Evolutionary conservation across 495 filamentous ascomycete genomes (phyloP).

Genomic region (Penicillium paxilli): DNA sequence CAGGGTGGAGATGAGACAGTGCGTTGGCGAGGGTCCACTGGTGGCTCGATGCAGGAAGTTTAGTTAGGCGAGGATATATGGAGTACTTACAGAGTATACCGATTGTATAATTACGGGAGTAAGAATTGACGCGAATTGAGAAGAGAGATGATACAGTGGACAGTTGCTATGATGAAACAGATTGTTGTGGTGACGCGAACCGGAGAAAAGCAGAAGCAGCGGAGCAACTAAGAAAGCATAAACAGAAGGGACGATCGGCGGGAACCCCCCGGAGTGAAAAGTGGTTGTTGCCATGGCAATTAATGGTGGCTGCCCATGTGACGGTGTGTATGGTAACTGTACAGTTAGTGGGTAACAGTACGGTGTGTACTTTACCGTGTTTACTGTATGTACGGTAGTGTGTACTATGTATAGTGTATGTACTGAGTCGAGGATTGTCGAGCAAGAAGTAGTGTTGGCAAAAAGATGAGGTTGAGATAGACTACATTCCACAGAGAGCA

Average conservation of each 20-base stretch:
- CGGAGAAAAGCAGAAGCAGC: not conserved
- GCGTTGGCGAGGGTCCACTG: slow-evolving; percentile 3
- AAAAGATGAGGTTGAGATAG: not conserved
- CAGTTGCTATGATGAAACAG: too few species aligned
- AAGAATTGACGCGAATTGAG: not conserved
- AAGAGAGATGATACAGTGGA: not conserved
- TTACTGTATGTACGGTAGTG: not conserved
- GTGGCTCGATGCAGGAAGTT: not conserved
- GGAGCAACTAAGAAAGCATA: not conserved
- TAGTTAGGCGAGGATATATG: not conserved
- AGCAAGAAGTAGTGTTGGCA: not conserved
- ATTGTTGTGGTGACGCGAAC: too few species aligned
- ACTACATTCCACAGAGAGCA: not conserved
- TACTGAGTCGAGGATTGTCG: not conserved
- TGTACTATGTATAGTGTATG: not conserved
- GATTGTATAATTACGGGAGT: too few species aligned
- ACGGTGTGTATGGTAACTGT: not conserved
- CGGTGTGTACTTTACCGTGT: not conserved
- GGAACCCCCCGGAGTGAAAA: not conserved
- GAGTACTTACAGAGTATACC: too few species aligned
- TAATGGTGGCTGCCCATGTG: not conserved
- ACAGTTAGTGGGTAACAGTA: not conserved
- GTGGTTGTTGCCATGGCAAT: not conserved
- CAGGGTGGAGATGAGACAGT: slow-evolving; percentile 1
- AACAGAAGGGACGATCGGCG: not conserved